Evolutionary conservation across 2,329 filamentous ascomycete species (phyloP).

Genomic region (Fusarium cyanostomum): DNA sequence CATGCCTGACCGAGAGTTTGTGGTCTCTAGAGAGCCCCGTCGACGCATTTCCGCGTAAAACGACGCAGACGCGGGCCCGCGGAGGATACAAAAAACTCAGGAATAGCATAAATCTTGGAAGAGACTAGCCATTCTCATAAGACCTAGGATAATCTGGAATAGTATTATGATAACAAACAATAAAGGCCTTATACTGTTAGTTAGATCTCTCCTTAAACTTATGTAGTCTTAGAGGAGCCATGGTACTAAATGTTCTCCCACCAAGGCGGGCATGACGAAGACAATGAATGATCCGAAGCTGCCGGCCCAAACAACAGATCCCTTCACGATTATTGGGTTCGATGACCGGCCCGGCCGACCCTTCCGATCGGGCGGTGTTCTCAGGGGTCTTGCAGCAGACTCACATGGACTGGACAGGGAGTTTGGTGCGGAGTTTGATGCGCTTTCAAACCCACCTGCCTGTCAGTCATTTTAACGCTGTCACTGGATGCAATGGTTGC

Average conservation of each 20-base stretch:
- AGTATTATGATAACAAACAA: conserved; percentile 1
- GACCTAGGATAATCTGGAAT: neutral
- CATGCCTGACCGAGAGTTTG: neutral
- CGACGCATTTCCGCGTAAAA: neutral
- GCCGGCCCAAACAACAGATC: neutral
- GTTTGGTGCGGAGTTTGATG: too few relatives aligned
- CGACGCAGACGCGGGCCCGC: neutral
- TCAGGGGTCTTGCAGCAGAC: conserved; percentile 24
- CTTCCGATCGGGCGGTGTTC: conserved; percentile 14
- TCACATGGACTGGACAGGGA: neutral
- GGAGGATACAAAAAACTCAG: too few relatives aligned
- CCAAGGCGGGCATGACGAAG: too few relatives aligned
- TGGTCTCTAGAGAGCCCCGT: neutral
- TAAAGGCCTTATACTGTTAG: too few relatives aligned
- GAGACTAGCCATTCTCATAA: too few relatives aligned
- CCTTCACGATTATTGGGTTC: too few relatives aligned
- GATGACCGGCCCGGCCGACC: conserved; percentile 7
- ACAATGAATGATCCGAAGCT: conserved; percentile 14
- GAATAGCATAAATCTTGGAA: too few relatives aligned
- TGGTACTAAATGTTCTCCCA: too few relatives aligned
- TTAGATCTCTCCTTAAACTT: too few relatives aligned
- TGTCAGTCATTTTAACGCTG: conserved; percentile 26
- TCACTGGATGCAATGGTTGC: conserved; percentile 15
- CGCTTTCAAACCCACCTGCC: conserved; percentile 7
- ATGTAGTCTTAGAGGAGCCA: too few relatives aligned